A percentile compares a stretch with the other conserved stretches of the same genome.
Conservation (phyloP, 2,329 filamentous ascomycete species). For the Pleoardoris graminearum region DNA sequence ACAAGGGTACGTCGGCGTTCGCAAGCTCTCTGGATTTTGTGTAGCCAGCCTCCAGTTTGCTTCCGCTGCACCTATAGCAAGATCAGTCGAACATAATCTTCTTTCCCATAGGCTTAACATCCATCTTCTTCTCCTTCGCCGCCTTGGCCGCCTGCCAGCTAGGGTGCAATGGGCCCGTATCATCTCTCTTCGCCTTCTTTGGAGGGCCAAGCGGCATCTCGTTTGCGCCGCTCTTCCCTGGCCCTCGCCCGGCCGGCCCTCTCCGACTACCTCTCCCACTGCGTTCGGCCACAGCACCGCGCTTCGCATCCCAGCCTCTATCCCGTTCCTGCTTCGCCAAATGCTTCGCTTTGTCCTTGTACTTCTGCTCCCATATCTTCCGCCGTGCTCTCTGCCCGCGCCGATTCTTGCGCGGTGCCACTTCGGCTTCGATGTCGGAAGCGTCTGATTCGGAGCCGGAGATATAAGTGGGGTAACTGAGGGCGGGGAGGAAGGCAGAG, state of each 20-base stretch:
- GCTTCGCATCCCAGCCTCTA: constrained; percentile 61
- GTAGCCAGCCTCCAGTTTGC: too few species aligned
- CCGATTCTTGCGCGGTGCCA: constrained; percentile 68
- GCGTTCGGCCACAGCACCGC: constrained; percentile 54
- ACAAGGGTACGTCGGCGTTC: too few species aligned
- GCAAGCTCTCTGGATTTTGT: too few species aligned
- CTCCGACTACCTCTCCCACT: constrained; percentile 28
- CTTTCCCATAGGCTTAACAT: constrained; percentile 60
- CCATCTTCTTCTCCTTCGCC: constrained; percentile 59
- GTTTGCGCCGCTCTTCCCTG: constrained; percentile 39
- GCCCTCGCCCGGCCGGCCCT: constrained; percentile 23
- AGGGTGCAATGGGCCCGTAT: constrained; percentile 62
- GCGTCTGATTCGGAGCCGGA: constrained; percentile 75
- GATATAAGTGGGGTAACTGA: constrained; percentile 77
- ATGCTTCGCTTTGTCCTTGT: constrained; percentile 71
- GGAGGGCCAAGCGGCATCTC: constrained; percentile 28
- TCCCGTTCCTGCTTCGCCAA: constrained; percentile 55
- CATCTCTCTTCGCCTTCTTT: constrained; percentile 46
- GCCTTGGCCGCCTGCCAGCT: constrained; percentile 67
- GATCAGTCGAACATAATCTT: constrained; percentile 64
- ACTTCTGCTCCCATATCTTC: constrained; percentile 81
- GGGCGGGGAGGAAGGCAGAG: constrained; percentile 66
- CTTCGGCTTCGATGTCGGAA: constrained; percentile 59
- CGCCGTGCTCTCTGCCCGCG: constrained; percentile 77
- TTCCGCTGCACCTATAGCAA: too few species aligned